Percentiles rank a stretch among this genome's conserved stretches.
Evolutionary conservation across 2,329 filamentous ascomycete genomes (phyloP).

Genomic region (Neonectria punicea): DNA sequence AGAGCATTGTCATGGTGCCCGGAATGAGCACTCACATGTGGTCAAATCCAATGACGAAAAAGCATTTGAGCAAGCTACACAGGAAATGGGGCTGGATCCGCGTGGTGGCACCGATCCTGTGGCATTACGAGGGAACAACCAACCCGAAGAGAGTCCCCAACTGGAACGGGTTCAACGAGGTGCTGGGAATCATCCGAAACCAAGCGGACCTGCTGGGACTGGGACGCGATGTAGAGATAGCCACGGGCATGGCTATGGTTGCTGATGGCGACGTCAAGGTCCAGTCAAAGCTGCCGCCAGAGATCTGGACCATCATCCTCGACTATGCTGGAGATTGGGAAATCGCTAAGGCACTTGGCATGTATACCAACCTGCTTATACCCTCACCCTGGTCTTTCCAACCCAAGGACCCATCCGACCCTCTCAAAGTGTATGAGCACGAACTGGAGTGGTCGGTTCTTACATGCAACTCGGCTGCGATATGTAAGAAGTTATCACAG

Average conservation of each 20-base stretch:
- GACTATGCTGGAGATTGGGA: conserved; percentile 92
- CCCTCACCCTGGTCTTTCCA: conserved; percentile 75
- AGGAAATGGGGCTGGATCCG: conserved; percentile 89
- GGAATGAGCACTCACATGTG: conserved; percentile 92
- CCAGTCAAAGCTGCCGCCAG: conserved; percentile 73
- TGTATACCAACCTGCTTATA: conserved; percentile 80
- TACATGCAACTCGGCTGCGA: conserved; percentile 73
- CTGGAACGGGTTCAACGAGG: conserved; percentile 75
- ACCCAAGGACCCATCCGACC: conserved; percentile 69
- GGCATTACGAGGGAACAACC: conserved; percentile 73
- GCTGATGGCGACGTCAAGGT: conserved; percentile 47
- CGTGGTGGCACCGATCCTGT: conserved; percentile 82
- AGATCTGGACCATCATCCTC: conserved; percentile 90
- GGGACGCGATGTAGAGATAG: conserved; percentile 74
- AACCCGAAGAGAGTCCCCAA: conserved; percentile 64
- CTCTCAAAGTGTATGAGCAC: conserved; percentile 76
- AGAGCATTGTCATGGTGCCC: conserved; percentile 85
- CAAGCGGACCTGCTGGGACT: conserved; percentile 80
- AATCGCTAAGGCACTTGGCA: conserved; percentile 80
- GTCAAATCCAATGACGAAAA: conserved; percentile 89
- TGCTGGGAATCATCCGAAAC: conserved; percentile 80
- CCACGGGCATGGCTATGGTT: conserved; percentile 53
- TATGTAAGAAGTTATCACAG: conserved; percentile 78
- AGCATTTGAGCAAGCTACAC: conserved; percentile 85
- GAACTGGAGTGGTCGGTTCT: conserved; percentile 89